Conservation (phyloP, 139 green algal genomes). For the Diplosphaera chodatii region DNA sequence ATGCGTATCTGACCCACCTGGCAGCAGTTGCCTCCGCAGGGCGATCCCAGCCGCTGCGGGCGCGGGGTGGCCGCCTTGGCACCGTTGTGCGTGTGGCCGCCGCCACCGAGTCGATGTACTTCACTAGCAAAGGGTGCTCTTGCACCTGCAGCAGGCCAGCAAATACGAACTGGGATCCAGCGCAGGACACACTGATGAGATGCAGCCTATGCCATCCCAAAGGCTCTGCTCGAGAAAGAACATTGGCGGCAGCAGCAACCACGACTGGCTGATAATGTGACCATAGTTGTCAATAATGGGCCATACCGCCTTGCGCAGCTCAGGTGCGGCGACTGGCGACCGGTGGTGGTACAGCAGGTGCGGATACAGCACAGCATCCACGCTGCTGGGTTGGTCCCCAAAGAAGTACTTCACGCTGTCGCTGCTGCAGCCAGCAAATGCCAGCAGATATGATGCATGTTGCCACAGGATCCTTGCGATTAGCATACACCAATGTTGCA, state of each 20-base stretch:
- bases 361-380: constrained; percentile 58
- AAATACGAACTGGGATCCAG: too few relatives aligned
- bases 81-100: neutral
- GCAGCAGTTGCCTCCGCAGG: too few relatives aligned
- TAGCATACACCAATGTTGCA: too few relatives aligned
- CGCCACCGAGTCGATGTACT: constrained; percentile 7
- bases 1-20: neutral
- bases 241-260: too few relatives aligned
- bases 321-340: constrained; percentile 41
- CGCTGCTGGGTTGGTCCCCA: constrained; percentile 40
- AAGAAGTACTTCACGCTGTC: constrained; percentile 45
- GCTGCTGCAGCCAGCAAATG: neutral
- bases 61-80: too few relatives aligned
- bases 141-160: constrained; percentile 20
- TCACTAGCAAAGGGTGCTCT: constrained; percentile 10
- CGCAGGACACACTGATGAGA: too few relatives aligned
- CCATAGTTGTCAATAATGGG: too few relatives aligned
- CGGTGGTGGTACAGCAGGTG: constrained; percentile 49
- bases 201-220: too few relatives aligned
- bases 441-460: too few relatives aligned
- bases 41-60: neutral
- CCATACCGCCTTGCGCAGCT: constrained; percentile 33
- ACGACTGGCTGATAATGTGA: too few relatives aligned
- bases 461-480: too few relatives aligned
- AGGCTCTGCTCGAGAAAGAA: too few relatives aligned